Conservation (phyloP, 2,329 filamentous ascomycete genomes). For the Claviceps purpurea region DNA sequence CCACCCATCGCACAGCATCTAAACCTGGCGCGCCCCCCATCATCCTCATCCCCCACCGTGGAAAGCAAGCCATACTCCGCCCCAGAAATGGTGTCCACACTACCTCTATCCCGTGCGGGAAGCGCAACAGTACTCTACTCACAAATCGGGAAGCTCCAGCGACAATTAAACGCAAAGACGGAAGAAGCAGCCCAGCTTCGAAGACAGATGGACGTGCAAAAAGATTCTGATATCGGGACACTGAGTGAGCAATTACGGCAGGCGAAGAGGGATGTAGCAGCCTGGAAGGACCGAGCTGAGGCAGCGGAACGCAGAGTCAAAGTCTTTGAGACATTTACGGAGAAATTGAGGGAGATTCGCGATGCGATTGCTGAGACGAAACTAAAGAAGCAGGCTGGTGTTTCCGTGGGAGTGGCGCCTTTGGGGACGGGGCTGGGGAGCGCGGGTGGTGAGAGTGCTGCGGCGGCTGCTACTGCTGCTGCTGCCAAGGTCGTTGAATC, state of each 20-base stretch:
- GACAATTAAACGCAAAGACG: slow-evolving; percentile 28
- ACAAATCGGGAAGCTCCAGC: slow-evolving; percentile 36
- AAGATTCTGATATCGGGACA: slow-evolving; percentile 28
- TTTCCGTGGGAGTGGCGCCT: no score
- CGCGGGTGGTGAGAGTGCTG: background rate
- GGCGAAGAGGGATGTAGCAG: slow-evolving; percentile 18
- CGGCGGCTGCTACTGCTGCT: background rate
- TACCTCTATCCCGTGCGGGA: slow-evolving; percentile 8
- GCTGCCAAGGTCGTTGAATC: background rate
- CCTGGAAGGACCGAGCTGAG: slow-evolving; percentile 43
- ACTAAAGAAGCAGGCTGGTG: background rate
- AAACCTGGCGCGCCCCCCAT: slow-evolving; percentile 20
- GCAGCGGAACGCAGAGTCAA: slow-evolving; percentile 39
- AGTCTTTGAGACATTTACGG: slow-evolving; percentile 31
- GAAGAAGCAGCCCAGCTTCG: slow-evolving; percentile 33
- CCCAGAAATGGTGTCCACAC: background rate
- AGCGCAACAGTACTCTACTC: slow-evolving; percentile 27
- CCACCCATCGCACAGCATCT: slow-evolving; percentile 27
- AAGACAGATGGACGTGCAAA: slow-evolving; percentile 31
- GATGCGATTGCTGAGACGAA: slow-evolving; percentile 5
- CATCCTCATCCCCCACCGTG: slow-evolving; percentile 12
- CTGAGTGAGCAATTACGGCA: slow-evolving; percentile 35
- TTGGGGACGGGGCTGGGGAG: background rate
- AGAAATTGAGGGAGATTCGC: slow-evolving; percentile 19
- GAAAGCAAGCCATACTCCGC: background rate